Conservation (phyloP, 2,329 filamentous ascomycete genomes). For the Diaporthe batatas region DNA sequence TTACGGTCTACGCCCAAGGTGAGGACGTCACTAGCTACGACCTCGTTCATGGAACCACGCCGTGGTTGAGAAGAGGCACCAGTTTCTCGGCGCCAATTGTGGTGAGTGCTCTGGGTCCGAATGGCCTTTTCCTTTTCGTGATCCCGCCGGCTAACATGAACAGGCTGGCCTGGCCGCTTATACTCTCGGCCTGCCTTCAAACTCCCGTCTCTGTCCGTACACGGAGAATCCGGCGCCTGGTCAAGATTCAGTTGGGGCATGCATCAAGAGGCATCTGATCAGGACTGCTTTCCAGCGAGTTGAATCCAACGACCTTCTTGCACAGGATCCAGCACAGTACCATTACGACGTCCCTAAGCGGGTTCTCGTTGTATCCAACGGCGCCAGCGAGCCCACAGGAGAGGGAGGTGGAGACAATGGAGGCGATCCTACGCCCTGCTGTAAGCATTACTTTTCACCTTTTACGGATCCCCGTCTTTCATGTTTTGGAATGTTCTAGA, state of each 20-base stretch:
- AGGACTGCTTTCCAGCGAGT: conserved; percentile 16
- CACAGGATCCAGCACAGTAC: neutral
- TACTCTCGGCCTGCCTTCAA: neutral
- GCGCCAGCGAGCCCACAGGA: neutral
- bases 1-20: conserved; percentile 20
- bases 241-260: conserved; percentile 5
- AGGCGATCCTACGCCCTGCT: neutral
- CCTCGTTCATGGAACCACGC: neutral
- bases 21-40: neutral
- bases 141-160: neutral
- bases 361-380: conserved; percentile 8
- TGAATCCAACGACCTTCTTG: neutral
- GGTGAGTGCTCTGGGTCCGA: neutral
- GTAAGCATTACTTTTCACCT: too few species aligned
- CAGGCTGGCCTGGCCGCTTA: conserved; percentile 16
- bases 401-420: neutral
- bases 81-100: conserved; percentile 18
- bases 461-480: too few species aligned
- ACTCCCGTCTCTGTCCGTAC: neutral
- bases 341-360: neutral
- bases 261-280: neutral
- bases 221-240: neutral
- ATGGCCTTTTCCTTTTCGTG: neutral
- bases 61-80: neutral
- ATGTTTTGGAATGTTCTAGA: too few species aligned